Base-by-base conservation (phyloP, 2,329 filamentous ascomycete species). In the Xylaria sp. region DNA sequence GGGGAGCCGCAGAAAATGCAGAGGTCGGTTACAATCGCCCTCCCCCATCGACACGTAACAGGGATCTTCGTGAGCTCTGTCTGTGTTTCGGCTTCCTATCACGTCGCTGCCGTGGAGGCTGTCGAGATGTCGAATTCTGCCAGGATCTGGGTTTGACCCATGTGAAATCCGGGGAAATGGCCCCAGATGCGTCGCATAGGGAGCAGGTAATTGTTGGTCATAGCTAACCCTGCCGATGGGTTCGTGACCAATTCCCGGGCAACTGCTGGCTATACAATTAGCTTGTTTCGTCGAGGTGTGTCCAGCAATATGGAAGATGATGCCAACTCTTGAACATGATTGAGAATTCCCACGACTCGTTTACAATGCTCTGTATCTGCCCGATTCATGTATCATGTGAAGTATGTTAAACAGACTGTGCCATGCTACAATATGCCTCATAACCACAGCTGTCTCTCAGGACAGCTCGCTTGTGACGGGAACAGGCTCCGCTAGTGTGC, bases 151-250 rank as follows among this genome's bases (percentile, higher is more conserved):
- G 37, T 58, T 48, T 18, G 46, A 68, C 50, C 66, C 66, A 52
- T 65, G 66, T 32, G 62, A 59, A 72, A 72, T 72, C 70, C 60
- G 70, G 70, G 70, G 70, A 69, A 71, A 69, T 66, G 68, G 60
- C 32, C 51, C 51, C 18, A 57, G 63, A 50, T 1, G 32, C 60
- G 28, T 56, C 25, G 28, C 51, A 32, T 37, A 67, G 28, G 34
- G 34, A 32, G n/a, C 41, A 28, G 32, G 25, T n/a, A n/a, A n/a
- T 20, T 37, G 37, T 32, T 34, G 23, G 52, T 59, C 12, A 34
- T 15, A 37, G 9, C 25, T 50, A 13, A 15, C n/a, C 48, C 41
- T 57, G 34, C 5, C 52, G 23, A 15, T 25, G 12, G 18, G 23
- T 20, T 52, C 51, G 23, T 48, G n/a, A 25, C 41, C 34, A 50